Evolutionary conservation across 2,329 filamentous ascomycete genomes (phyloP), one percentile per base, ranked within the genome.

Genomic region (Fusarium dlaminii): DNA sequence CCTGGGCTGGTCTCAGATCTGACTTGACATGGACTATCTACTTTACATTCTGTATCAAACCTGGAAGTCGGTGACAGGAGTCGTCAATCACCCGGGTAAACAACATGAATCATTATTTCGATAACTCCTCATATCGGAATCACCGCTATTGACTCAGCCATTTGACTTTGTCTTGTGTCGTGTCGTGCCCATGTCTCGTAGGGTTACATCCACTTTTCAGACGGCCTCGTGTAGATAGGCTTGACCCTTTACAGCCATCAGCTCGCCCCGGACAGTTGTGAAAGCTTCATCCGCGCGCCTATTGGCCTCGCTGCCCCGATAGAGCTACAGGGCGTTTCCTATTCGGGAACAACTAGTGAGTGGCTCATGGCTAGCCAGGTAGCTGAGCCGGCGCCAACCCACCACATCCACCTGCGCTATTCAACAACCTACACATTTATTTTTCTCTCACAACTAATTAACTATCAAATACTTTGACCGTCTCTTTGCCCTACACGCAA

Each of bases 201-300:
- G 61, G 72, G 72, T 75, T 75, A 51, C 72, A 75, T 66, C 60
- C 42, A 46, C 60, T 54, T 61, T 73, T 77, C 75, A 76, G 75
- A 73, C 74, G 75, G 70, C 69, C 64, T 77, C 73, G 54, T 61
- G 45, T 63, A 61, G 61, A 48, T 49, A 51, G 58, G 32, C 75
- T 72, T 77, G 62, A 76, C 75, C 74, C 42, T 66, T 74, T 78
- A 54, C 49, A 67, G 74, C 74, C 69, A 63, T 78, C 76, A 78
- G 76, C 76, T 75, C 73, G 76, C 76, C 76, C 67, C 76, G 58
- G 72, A 74, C 72, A 66, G 66, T 68, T 77, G 68, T 56, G 45
- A 58, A 46, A 72, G 63, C 48, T 64, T 65, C 61, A 78, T 75
- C 72, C 76, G 76, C 74, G 75, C 77, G 77, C 62, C 76, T 78